These are phyloP conservation scores for Emergomyces orientalis DNA, from an alignment of 2,329 filamentous ascomycete species.

Conservation along the genomic window DNA sequence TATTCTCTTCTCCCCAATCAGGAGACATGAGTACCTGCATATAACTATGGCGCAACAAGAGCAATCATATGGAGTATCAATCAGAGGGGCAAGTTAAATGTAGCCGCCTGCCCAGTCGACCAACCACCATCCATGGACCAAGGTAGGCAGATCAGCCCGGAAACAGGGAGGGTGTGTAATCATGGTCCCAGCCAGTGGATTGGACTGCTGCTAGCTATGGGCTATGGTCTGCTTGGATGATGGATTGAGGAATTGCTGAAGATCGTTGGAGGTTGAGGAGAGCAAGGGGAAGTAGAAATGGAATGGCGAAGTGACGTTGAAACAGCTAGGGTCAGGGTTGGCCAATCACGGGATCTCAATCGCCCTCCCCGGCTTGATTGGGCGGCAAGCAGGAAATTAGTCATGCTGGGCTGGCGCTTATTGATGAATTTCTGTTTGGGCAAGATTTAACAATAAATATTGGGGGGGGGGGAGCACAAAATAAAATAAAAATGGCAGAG, in stretches of 20 bases:
- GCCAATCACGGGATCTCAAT: background rate
- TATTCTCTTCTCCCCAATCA: background rate
- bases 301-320: background rate
- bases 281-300: too few relatives aligned
- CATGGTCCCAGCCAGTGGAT: background rate
- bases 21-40: background rate
- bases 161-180: background rate
- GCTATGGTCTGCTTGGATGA: too few relatives aligned
- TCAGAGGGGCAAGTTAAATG: background rate
- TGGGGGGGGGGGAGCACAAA: background rate
- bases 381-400: background rate
- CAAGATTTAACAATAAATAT: too few relatives aligned
- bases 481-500: too few relatives aligned
- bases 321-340: background rate
- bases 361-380: background rate
- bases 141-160: background rate
- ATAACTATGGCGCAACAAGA: background rate
- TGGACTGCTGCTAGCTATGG: background rate
- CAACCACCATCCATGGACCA: background rate
- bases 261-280: background rate
- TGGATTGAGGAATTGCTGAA: background rate
- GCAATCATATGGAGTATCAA: background rate
- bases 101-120: background rate
- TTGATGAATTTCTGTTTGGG: background rate
- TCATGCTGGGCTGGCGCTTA: background rate